Conservation (phyloP, 2,329 filamentous ascomycete genomes). For the Xylariaceae sp. region DNA sequence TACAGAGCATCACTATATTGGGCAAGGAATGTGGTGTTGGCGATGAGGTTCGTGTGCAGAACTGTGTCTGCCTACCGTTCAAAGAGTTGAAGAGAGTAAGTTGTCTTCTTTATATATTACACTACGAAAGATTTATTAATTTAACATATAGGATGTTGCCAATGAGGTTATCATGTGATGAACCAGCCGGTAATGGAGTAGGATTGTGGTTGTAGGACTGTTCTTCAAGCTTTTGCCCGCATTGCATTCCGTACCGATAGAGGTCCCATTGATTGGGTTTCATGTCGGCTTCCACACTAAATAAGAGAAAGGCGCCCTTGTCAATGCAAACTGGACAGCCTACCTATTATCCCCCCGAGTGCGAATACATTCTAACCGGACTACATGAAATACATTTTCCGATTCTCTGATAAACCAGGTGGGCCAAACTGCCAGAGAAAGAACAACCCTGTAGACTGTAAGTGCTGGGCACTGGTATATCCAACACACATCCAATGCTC, state of each 20-base stretch:
- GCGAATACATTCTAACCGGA: background rate
- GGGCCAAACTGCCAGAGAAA: too few relatives aligned
- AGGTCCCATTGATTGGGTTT: conserved; percentile 10
- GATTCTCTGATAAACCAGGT: background rate
- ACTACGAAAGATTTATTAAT: conserved; percentile 29
- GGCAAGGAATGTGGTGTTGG: conserved; percentile 94
- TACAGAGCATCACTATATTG: conserved; percentile 95
- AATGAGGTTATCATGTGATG: conserved; percentile 89
- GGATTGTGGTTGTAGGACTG: conserved; percentile 2
- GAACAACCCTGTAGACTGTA: too few relatives aligned
- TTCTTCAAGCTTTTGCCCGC: background rate
- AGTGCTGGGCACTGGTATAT: too few relatives aligned
- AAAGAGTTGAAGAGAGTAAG: conserved; percentile 95
- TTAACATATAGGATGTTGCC: conserved; percentile 63
- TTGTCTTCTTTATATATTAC: conserved; percentile 23
- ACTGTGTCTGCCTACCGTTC: conserved; percentile 94
- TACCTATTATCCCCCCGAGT: too few relatives aligned
- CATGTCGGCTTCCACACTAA: background rate
- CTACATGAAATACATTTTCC: background rate
- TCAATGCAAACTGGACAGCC: too few relatives aligned
- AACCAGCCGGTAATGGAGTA: background rate
- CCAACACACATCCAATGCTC: too few relatives aligned
- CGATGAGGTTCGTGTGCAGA: conserved; percentile 93
- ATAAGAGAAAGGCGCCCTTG: too few relatives aligned
- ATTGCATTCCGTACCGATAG: conserved; percentile 4